Conservation (phyloP, 352 stramenopile genomes). For the Pythium rhizo-oryzae region DNA sequence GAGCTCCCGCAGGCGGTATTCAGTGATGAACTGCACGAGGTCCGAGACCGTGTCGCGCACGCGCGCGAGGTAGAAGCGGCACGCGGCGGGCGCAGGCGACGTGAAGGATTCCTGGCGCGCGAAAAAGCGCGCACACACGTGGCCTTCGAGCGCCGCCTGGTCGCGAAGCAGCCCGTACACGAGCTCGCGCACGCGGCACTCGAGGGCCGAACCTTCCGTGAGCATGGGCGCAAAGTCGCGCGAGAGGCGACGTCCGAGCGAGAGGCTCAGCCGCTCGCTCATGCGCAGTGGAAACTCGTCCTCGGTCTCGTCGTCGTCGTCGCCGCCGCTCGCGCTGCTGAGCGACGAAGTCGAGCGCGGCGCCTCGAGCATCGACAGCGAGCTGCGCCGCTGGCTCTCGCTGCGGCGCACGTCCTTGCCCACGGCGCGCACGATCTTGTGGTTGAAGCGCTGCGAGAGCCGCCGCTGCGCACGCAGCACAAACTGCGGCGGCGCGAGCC, state of each 20-base stretch:
- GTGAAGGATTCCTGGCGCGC: conserved; percentile 18
- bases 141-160: conserved; percentile 32
- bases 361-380: conserved; percentile 16
- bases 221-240: conserved; percentile 31
- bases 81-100: conserved; percentile 13
- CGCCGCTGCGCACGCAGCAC: conserved; percentile 22
- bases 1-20: conserved; percentile 33
- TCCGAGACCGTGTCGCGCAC: conserved; percentile 39
- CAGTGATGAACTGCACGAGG: conserved; percentile 39
- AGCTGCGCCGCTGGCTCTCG: conserved; percentile 24
- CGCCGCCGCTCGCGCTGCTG: background rate
- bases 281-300: conserved; percentile 20
- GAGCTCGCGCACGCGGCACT: conserved; percentile 27
- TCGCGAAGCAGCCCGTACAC: conserved; percentile 29
- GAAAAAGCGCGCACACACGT: conserved; percentile 32
- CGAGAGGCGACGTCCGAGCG: conserved; percentile 19
- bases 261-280: conserved; percentile 26
- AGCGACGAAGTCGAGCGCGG: background rate
- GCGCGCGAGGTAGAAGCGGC: conserved; percentile 34
- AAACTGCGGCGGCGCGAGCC: conserved; percentile 25
- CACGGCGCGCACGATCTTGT: conserved; percentile 28
- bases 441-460: conserved; percentile 31
- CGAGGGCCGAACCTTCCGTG: conserved; percentile 25
- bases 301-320: background rate
- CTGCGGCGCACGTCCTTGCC: conserved; percentile 25